Evolutionary conservation across 306 rosid genomes (phyloP), one percentile per base, ranked within the genome.

Genomic region (Corylus avellana): DNA sequence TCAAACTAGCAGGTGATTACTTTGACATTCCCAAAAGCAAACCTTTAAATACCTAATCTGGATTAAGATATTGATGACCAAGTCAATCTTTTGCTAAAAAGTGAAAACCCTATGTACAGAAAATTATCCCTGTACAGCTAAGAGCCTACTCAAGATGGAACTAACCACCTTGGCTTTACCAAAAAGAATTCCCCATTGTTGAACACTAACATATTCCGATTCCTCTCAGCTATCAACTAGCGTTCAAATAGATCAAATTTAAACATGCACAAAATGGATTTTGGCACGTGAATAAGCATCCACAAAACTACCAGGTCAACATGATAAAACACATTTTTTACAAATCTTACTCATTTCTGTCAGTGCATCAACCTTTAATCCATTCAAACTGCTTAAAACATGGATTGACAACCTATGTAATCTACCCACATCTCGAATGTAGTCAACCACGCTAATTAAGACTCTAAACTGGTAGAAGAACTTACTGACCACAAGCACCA

Each of bases 241-340:
- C 46, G 2, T 64, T 64, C 46, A 37, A 61, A 62, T 8, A 37
- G 48, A 14, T 14, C 20, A 32, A 20, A 64, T 32, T 25, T 7
- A 64, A 17, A 64, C 48, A 64, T 14, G 47, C 22, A 64, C 10
- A 17, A 25, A 62, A 29, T 62, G 3, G 9, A 61, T 1, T 25
- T n/a, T 13, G 12, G 39, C 18, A 25, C 68, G 48, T 1, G 20
- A 64, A 12, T 62, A 64, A 64, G 25, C 78, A 66, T 56, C 20
- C 74, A 67, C 63, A 58, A 39, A 66, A 74, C 61, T 39, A 69
- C 68, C 59, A 10, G 76, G 50, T 66, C 73, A 73, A 79, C 49
- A 9, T 46, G 50, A 59, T 29, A 39, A 63, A 17, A 50, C 76
- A 56, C 48, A 54, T 44, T 27, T 69, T 72, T 61, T 71, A 50